Evolutionary conservation across 371 early-diverging fungal genomes (phyloP).

Genomic region (Phascolomyces articulosus): DNA sequence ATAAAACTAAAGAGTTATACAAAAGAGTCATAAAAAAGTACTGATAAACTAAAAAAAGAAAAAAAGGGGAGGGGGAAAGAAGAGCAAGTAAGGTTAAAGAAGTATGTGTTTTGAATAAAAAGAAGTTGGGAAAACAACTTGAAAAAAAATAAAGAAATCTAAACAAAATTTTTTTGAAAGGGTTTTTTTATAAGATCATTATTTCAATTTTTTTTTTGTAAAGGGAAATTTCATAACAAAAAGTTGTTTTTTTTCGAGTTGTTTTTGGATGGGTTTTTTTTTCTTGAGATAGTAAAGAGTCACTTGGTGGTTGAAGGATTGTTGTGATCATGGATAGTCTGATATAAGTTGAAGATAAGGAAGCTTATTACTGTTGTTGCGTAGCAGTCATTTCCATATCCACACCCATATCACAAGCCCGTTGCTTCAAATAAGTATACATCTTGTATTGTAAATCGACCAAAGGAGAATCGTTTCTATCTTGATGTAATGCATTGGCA

Average conservation of each 20-base stretch:
- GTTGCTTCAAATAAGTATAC: constrained; percentile 49
- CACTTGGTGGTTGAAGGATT: background rate
- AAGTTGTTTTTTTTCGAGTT: background rate
- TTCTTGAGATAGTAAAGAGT: background rate
- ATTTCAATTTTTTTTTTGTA: no score
- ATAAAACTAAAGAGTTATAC: background rate
- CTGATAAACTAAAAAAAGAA: no score
- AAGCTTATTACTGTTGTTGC: background rate
- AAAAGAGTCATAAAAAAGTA: background rate
- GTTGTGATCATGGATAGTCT: background rate
- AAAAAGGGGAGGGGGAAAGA: background rate
- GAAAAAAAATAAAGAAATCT: no score
- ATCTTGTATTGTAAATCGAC: constrained; percentile 51
- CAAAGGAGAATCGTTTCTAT: constrained; percentile 33
- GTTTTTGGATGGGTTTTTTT: background rate
- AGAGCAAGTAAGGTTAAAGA: background rate
- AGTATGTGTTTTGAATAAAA: background rate
- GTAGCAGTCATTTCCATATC: constrained; percentile 16
- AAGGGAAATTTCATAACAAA: no score
- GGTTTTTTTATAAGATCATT: background rate
- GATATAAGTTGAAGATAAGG: background rate
- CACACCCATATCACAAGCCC: constrained; percentile 42
- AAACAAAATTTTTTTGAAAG: background rate
- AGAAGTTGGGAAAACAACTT: no score
- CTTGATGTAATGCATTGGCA: constrained; percentile 11